phyloP scores from a whole-genome alignment of 306 rosid species.

The Corylus avellana region DNA sequence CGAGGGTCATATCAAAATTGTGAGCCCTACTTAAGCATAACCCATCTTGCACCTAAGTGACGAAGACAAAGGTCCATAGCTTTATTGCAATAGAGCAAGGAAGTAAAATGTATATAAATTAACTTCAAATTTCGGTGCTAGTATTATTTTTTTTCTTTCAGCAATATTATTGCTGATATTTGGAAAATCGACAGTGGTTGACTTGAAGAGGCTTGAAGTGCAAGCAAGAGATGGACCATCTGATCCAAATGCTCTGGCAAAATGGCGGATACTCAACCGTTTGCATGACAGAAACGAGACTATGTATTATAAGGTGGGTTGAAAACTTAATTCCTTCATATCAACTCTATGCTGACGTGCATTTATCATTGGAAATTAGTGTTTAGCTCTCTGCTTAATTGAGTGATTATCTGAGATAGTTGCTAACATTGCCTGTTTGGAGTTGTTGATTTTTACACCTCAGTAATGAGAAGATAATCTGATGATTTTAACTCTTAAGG shows the following conservation, averaged over 20 bases:
- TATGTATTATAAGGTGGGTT: constrained; percentile 88
- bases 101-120: background rate
- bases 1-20: too few relatives aligned
- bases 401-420: constrained; percentile 2
- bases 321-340: constrained; percentile 7
- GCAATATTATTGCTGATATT: constrained; percentile 11
- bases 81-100: too few relatives aligned
- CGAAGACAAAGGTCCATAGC: too few relatives aligned
- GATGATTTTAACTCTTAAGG: background rate
- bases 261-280: constrained; percentile 97
- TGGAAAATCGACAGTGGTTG: constrained; percentile 64
- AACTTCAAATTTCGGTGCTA: background rate
- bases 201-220: constrained; percentile 86
- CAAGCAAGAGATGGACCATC: constrained; percentile 99
- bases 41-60: too few relatives aligned
- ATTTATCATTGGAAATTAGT: background rate
- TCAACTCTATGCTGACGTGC: background rate
- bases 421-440: background rate
- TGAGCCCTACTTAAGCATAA: too few relatives aligned
- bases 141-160: background rate
- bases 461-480: background rate
- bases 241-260: constrained; percentile 94
- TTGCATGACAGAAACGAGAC: constrained; percentile 98
- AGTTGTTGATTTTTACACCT: background rate
- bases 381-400: background rate